phyloP scores from a whole-genome alignment of 306 rosid genomes.

The Vigna radiata region DNA sequence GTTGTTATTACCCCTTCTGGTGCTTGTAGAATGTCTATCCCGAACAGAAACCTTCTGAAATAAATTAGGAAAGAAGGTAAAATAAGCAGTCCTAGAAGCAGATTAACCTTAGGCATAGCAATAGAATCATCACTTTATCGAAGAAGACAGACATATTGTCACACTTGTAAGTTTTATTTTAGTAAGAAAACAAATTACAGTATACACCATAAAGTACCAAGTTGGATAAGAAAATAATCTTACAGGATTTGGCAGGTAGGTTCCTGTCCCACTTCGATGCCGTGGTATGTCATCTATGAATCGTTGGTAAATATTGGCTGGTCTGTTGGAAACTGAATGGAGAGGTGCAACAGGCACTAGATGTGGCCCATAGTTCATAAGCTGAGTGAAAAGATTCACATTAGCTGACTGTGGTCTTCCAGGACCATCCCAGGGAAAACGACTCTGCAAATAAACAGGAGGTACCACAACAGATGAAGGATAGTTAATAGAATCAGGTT shows the following conservation, averaged over 20 bases:
- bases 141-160: background rate
- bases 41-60: slow-evolving; percentile 69
- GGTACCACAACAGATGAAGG: slow-evolving; percentile 60
- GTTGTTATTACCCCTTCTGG: slow-evolving; percentile 70
- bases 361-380: slow-evolving; percentile 65
- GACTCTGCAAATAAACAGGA: slow-evolving; percentile 75
- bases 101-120: background rate
- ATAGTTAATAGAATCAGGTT: slow-evolving; percentile 51
- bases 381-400: slow-evolving; percentile 60
- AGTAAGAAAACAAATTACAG: slow-evolving; percentile 10
- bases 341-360: slow-evolving; percentile 67
- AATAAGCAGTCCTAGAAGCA: background rate
- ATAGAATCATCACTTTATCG: background rate
- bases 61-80: slow-evolving; percentile 7
- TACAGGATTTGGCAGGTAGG: slow-evolving; percentile 88
- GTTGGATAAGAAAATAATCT: slow-evolving; percentile 40
- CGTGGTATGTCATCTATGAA: slow-evolving; percentile 73
- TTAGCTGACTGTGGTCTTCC: slow-evolving; percentile 77
- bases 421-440: slow-evolving; percentile 74
- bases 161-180: background rate
- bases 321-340: slow-evolving; percentile 67
- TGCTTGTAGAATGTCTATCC: slow-evolving; percentile 66
- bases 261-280: slow-evolving; percentile 82
- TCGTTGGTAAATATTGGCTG: slow-evolving; percentile 61
- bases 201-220: background rate